Percentiles rank a stretch among this genome's conserved stretches.
phyloP scores from a whole-genome alignment of 2,329 filamentous ascomycete genomes.

The Exophiala alcalophila region DNA sequence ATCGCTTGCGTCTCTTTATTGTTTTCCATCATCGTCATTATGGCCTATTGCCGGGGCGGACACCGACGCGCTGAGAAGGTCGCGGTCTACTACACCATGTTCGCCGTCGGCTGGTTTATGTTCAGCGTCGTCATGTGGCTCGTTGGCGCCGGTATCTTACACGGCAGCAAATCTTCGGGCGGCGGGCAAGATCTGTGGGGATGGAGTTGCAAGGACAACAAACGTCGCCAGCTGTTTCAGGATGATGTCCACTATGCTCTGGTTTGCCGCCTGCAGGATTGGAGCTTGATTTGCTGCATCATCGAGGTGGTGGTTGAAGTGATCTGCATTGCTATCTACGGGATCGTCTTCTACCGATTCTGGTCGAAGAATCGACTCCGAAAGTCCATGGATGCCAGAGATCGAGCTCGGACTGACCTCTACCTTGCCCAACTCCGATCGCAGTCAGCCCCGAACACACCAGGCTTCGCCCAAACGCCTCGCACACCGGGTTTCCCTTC shows the following conservation, averaged over 20 bases:
- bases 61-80: constrained; percentile 88
- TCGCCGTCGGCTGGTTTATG: constrained; percentile 90
- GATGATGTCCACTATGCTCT: constrained; percentile 84
- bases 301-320: constrained; percentile 94
- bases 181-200: constrained; percentile 91
- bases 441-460: constrained; percentile 92
- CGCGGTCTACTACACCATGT: constrained; percentile 90
- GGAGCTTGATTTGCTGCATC: constrained; percentile 92
- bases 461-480: constrained; percentile 73
- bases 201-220: constrained; percentile 93
- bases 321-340: constrained; percentile 89
- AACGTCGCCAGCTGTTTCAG: constrained; percentile 70
- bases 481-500: constrained; percentile 46
- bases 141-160: constrained; percentile 77
- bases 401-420: constrained; percentile 88
- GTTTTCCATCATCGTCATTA: constrained; percentile 75
- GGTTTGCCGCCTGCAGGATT: constrained; percentile 90
- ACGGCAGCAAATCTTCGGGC: constrained; percentile 69
- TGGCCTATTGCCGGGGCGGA: constrained; percentile 82
- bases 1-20: constrained; percentile 78
- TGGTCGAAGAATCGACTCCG: constrained; percentile 92
- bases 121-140: constrained; percentile 92
- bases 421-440: constrained; percentile 80
- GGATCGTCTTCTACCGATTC: constrained; percentile 93
- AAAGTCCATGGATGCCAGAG: constrained; percentile 95